Conservation (phyloP, 257 asterid species). For the Catharanthus roseus region DNA sequence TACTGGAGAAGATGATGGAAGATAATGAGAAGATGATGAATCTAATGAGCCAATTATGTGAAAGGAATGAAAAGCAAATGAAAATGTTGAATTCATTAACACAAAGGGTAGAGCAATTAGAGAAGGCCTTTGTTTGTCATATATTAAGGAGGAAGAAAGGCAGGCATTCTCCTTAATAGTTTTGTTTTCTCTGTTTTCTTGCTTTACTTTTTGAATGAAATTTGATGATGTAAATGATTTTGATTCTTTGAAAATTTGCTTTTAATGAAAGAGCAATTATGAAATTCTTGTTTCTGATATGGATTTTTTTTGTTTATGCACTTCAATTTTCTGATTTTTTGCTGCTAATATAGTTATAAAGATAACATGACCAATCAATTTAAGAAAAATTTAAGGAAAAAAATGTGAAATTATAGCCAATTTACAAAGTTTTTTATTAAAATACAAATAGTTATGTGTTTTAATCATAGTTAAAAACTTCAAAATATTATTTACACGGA, state of each 20-base stretch:
- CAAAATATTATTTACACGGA: too few relatives aligned
- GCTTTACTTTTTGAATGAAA: neutral
- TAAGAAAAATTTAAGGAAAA: too few relatives aligned
- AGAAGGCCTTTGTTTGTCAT: constrained; percentile 46
- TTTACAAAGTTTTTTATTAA: too few relatives aligned
- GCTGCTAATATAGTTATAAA: too few relatives aligned
- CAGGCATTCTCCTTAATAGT: constrained; percentile 6
- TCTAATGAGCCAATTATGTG: constrained; percentile 48
- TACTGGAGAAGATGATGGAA: constrained; percentile 51
- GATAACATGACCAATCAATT: too few relatives aligned
- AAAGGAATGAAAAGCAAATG: constrained; percentile 44
- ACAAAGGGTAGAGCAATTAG: constrained; percentile 50
- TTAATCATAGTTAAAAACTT: too few relatives aligned
- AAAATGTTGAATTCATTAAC: constrained; percentile 35
- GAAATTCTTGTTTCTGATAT: neutral
- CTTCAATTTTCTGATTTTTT: too few relatives aligned
- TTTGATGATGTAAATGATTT: neutral
- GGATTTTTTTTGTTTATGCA: too few relatives aligned
- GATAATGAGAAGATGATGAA: constrained; percentile 62
- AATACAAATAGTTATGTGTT: too few relatives aligned
- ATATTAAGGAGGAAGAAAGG: constrained; percentile 31
- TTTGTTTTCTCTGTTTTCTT: neutral
- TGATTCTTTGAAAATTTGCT: neutral
- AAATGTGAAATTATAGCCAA: too few relatives aligned
- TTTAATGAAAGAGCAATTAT: neutral